Evolutionary conservation across 2,329 filamentous ascomycete species (phyloP).

Genomic region (Xylariaceae sp.): DNA sequence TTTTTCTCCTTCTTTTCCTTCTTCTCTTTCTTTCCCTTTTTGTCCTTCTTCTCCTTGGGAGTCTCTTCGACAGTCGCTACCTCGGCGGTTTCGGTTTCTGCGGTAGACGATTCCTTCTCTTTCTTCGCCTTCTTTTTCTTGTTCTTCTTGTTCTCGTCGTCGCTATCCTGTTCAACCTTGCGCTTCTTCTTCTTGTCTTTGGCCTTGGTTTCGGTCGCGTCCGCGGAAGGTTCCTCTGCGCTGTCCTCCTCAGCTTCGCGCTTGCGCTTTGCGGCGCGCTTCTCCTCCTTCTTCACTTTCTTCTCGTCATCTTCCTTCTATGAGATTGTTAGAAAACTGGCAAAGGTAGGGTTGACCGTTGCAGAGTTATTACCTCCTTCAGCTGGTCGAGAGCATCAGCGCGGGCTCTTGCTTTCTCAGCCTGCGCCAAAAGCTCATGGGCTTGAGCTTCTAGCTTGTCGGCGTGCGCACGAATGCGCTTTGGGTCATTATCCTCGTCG

Average conservation of each 20-base stretch:
- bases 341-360: too few relatives aligned
- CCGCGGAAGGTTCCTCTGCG: conserved; percentile 13
- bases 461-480: conserved; percentile 36
- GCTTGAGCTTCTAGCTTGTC: conserved; percentile 40
- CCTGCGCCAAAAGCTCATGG: conserved; percentile 37
- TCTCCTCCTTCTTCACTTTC: conserved; percentile 27
- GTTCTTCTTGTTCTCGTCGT: conserved; percentile 18
- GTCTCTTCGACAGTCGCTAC: conserved; percentile 1
- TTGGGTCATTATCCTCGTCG: conserved; percentile 37
- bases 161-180: conserved; percentile 22
- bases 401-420: conserved; percentile 33
- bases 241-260: conserved; percentile 23
- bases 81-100: conserved; percentile 4
- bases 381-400: conserved; percentile 27
- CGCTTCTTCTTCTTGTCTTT: conserved; percentile 30
- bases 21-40: conserved; percentile 26
- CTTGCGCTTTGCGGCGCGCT: conserved; percentile 20
- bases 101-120: not conserved
- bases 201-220: conserved; percentile 7
- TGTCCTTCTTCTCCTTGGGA: conserved; percentile 18
- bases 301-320: conserved; percentile 28
- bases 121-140: conserved; percentile 18
- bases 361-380: conserved; percentile 24
- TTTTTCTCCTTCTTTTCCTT: conserved; percentile 26
- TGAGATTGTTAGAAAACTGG: conserved; percentile 1